phyloP scores from a whole-genome alignment of 805 yeast genomes.

The Citeromyces matritensis region DNA sequence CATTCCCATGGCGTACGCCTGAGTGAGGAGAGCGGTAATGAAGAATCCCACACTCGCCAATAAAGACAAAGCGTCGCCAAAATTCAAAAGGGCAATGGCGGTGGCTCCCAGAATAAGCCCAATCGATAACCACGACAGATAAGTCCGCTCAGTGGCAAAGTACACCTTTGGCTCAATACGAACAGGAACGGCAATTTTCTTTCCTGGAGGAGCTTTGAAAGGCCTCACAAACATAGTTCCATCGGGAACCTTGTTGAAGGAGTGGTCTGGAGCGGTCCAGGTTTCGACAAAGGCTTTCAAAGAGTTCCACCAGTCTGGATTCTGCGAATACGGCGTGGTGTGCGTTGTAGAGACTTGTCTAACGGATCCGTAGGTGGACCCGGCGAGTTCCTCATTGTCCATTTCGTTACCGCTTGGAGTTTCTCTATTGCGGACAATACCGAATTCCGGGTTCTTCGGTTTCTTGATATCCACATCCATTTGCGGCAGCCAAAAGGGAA shows the following conservation, averaged over 20 bases:
- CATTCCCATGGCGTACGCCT: slow-evolving; percentile 54
- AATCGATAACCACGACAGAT: slow-evolving; percentile 84
- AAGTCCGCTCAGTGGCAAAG: slow-evolving; percentile 95
- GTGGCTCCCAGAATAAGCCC: slow-evolving; percentile 81
- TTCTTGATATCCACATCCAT: slow-evolving; percentile 93
- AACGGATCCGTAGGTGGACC: slow-evolving; percentile 18
- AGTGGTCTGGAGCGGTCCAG: slow-evolving; percentile 20
- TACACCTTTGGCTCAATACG: slow-evolving; percentile 98
- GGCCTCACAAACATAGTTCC: slow-evolving; percentile 49
- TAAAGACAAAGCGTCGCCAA: slow-evolving; percentile 64
- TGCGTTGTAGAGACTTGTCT: neutral
- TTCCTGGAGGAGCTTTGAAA: slow-evolving; percentile 74
- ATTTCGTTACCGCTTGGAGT: slow-evolving; percentile 37
- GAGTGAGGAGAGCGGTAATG: slow-evolving; percentile 59
- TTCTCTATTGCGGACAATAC: slow-evolving; percentile 37
- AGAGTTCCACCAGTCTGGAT: neutral
- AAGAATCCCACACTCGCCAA: slow-evolving; percentile 82
- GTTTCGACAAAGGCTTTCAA: slow-evolving; percentile 3
- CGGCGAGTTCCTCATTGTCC: slow-evolving; percentile 58
- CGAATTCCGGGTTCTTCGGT: slow-evolving; percentile 51
- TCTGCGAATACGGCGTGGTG: neutral
- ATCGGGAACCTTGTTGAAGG: slow-evolving; percentile 42
- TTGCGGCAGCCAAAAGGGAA: slow-evolving; percentile 97
- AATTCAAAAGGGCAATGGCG: slow-evolving; percentile 73
- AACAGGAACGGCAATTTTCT: slow-evolving; percentile 81